Percentiles rank a stretch among this genome's conserved stretches.
These are phyloP conservation scores for Hypocrella siamensis DNA, from an alignment of 2,329 filamentous ascomycete genomes.

Conservation along the genomic window DNA sequence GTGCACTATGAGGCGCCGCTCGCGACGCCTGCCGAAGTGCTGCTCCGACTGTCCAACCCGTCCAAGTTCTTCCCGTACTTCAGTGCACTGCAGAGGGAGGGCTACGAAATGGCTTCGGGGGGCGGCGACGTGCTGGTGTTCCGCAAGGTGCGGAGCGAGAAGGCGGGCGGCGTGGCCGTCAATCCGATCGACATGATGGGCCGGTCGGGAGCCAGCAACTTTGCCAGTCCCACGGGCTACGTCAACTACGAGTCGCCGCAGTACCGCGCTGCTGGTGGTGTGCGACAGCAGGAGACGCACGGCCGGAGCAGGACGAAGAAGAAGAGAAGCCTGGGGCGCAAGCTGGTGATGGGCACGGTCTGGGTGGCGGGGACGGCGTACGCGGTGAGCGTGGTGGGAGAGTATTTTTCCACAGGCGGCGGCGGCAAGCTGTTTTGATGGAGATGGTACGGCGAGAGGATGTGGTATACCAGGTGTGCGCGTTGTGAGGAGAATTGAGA, in stretches of 20 bases:
- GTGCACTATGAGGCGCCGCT: conserved; percentile 30
- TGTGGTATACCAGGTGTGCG: neutral
- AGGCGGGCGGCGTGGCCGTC: conserved; percentile 10
- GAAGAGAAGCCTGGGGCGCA: conserved; percentile 27
- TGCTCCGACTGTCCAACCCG: conserved; percentile 45
- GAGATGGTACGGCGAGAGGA: neutral
- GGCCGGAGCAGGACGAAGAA: conserved; percentile 23
- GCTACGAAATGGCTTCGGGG: conserved; percentile 52
- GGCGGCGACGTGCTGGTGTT: conserved; percentile 49
- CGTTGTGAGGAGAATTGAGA: too few species aligned
- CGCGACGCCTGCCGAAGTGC: conserved; percentile 41
- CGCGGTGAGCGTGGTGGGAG: conserved; percentile 39
- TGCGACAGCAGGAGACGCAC: neutral
- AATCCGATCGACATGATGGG: conserved; percentile 47
- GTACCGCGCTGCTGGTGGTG: conserved; percentile 22
- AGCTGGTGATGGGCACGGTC: conserved; percentile 34
- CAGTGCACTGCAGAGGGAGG: conserved; percentile 37
- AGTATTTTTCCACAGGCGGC: conserved; percentile 37
- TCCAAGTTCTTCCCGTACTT: conserved; percentile 52
- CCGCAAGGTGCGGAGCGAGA: conserved; percentile 33
- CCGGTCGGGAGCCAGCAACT: conserved; percentile 33
- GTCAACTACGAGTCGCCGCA: conserved; percentile 40
- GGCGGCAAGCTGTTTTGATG: conserved; percentile 13
- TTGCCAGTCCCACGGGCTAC: conserved; percentile 49
- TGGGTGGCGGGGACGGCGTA: conserved; percentile 42